These are phyloP conservation scores for Hanseniaspora clermontiae DNA, from an alignment of 805 yeast genomes.

Conservation along the genomic window DNA sequence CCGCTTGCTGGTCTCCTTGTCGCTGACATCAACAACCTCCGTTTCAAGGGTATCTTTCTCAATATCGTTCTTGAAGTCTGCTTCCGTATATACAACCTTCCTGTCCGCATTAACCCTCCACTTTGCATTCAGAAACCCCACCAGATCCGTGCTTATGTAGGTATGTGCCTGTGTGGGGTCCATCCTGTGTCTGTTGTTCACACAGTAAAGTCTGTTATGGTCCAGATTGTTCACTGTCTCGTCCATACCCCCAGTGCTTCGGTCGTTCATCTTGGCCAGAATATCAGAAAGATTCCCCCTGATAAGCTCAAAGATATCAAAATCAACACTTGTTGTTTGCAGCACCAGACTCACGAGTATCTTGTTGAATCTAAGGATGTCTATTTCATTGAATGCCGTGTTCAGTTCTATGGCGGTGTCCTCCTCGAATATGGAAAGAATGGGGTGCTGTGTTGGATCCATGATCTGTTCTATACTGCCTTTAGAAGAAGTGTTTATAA, in stretches of 20 bases:
- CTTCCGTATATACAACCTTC: not conserved
- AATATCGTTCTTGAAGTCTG: not conserved
- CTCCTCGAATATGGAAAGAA: slow-evolving; percentile 13
- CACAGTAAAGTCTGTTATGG: slow-evolving; percentile 1
- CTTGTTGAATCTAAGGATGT: slow-evolving; percentile 7
- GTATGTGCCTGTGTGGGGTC: not conserved
- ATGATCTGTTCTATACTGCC: not conserved
- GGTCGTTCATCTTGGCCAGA: slow-evolving; percentile 1
- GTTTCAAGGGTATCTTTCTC: not conserved
- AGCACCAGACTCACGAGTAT: not conserved
- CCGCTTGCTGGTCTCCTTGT: not conserved
- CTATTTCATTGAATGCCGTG: slow-evolving; percentile 5
- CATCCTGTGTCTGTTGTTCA: slow-evolving; percentile 2
- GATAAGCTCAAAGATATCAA: not conserved
- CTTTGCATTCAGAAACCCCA: slow-evolving; percentile 2
- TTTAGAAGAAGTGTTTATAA: too few species aligned
- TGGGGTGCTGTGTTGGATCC: slow-evolving; percentile 10
- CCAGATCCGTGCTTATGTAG: not conserved
- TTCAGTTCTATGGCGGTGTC: not conserved
- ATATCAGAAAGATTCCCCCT: not conserved
- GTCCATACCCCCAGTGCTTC: not conserved
- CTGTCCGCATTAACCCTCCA: not conserved
- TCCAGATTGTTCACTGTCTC: not conserved
- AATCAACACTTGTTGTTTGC: not conserved
- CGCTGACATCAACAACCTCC: not conserved